phyloP scores from a whole-genome alignment of 2,329 filamentous ascomycete genomes.

The Penicillium sp. region DNA sequence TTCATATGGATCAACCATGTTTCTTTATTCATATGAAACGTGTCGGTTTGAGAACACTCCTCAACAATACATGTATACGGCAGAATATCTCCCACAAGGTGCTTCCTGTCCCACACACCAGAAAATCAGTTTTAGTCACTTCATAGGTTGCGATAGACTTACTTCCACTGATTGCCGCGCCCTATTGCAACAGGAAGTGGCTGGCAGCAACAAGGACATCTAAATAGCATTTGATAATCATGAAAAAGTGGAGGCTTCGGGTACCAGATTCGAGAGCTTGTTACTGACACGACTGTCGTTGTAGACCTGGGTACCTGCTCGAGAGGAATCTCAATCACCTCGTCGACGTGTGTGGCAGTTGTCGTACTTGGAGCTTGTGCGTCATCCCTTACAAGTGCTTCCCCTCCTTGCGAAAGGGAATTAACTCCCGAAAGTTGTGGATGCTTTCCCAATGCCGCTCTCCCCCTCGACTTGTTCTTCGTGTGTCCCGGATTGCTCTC shows the following conservation, averaged over 20 bases:
- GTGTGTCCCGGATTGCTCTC: too few species aligned
- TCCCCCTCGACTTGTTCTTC: neutral
- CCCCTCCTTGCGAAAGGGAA: neutral
- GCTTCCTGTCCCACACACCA: neutral
- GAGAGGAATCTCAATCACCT: neutral
- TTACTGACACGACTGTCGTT: neutral
- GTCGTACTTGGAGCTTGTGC: neutral
- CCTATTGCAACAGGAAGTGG: neutral
- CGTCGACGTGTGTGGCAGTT: neutral
- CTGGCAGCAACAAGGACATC: constrained; percentile 2
- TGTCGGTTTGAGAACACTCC: neutral
- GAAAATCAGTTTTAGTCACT: neutral
- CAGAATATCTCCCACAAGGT: neutral
- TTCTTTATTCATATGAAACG: neutral
- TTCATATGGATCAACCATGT: neutral
- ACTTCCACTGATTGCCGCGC: neutral
- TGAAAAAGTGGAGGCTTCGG: neutral
- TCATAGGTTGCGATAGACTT: neutral
- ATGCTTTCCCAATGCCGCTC: neutral
- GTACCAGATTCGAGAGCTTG: neutral
- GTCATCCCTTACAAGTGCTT: neutral
- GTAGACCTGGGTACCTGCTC: neutral
- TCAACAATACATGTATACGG: neutral
- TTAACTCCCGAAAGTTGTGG: neutral
- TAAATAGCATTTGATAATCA: neutral